phyloP scores from a whole-genome alignment of 139 green algal genomes.

The Closterium sp. region DNA sequence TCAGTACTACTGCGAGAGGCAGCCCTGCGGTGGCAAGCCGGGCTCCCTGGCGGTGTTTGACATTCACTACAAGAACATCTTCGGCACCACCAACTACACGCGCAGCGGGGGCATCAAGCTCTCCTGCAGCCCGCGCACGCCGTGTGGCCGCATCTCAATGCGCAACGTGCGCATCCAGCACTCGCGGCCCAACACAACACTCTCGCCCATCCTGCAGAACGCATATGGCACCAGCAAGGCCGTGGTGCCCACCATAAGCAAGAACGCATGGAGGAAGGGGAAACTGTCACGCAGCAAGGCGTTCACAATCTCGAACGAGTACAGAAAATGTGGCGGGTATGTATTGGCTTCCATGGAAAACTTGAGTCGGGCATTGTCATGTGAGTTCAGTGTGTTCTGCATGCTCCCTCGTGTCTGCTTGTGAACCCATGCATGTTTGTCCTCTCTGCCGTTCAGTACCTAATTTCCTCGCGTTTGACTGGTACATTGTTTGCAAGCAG shows the following conservation, averaged over 20 bases:
- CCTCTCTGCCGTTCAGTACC: not conserved
- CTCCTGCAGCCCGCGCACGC: not conserved
- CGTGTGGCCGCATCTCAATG: not conserved
- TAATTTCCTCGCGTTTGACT: not conserved
- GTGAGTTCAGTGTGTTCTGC: no score
- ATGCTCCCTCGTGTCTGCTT: not conserved
- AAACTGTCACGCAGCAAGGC: not conserved
- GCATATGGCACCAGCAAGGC: not conserved
- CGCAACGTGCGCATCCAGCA: not conserved
- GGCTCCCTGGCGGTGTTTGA: not conserved
- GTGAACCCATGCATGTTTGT: not conserved
- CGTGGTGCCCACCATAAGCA: not conserved
- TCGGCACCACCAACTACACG: not conserved
- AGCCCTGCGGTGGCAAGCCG: not conserved
- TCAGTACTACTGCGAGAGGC: not conserved
- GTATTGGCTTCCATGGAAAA: no score
- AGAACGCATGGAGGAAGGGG: not conserved
- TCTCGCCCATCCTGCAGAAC: not conserved
- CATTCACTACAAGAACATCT: not conserved
- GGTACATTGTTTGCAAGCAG: not conserved
- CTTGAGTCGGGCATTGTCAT: no score
- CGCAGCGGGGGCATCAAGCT: not conserved
- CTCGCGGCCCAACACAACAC: not conserved
- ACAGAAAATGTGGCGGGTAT: not conserved
- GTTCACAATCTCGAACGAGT: not conserved